Conservation (phyloP, 176 grass and related monocot species). For the Tillandsia leiboldiana region DNA sequence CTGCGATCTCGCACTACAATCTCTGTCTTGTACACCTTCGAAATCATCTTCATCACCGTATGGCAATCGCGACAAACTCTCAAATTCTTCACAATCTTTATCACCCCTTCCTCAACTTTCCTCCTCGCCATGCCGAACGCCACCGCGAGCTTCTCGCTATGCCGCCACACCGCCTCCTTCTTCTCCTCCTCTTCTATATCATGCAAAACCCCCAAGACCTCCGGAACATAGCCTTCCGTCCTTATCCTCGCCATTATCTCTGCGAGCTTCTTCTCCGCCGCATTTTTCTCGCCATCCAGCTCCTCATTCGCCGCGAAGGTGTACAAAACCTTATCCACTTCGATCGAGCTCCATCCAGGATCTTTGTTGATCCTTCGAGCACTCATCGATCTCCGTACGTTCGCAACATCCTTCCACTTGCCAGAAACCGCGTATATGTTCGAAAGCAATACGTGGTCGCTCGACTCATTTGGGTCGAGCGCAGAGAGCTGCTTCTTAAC, state of each 20-base stretch:
- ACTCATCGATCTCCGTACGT: conserved; percentile 11
- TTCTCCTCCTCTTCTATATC: conserved; percentile 29
- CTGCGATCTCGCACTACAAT: conserved; percentile 25
- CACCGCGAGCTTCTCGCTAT: conserved; percentile 27
- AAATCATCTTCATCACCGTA: conserved; percentile 21
- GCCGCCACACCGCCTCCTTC: conserved; percentile 5
- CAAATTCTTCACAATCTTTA: conserved; percentile 26
- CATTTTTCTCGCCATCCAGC: conserved; percentile 5
- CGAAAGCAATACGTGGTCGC: conserved; percentile 18
- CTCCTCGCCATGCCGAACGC: conserved; percentile 21
- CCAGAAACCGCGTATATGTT: conserved; percentile 19
- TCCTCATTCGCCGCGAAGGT: conserved; percentile 13
- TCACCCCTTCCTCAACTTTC: not conserved
- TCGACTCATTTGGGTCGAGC: conserved; percentile 11
- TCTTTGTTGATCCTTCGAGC: not conserved
- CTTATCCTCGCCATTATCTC: conserved; percentile 4
- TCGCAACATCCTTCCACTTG: conserved; percentile 27
- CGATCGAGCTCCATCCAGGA: conserved; percentile 26
- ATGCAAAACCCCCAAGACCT: conserved; percentile 18
- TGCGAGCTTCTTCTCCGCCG: not conserved
- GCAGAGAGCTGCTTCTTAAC: conserved; percentile 12
- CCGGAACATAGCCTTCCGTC: conserved; percentile 15
- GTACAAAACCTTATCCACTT: conserved; percentile 17
- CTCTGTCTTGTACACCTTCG: conserved; percentile 17
- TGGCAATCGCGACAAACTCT: conserved; percentile 22